These are phyloP conservation scores for Alternaria gansuensis DNA, from an alignment of 2,329 filamentous ascomycete species.

Conservation along the genomic window DNA sequence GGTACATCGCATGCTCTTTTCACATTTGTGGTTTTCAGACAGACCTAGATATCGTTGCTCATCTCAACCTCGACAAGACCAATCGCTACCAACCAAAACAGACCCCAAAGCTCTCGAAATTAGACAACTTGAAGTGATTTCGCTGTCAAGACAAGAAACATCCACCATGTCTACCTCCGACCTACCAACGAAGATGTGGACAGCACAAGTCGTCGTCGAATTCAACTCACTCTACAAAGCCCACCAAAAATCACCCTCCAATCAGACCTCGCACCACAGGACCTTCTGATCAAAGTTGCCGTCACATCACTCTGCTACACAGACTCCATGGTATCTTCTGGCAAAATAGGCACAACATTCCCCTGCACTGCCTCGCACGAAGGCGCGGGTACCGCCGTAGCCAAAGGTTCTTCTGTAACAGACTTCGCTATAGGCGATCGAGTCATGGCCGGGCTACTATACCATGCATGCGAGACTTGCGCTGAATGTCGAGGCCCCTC, in stretches of 20 bases:
- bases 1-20: background rate
- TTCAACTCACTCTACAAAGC: conserved; percentile 66
- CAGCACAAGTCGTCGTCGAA: conserved; percentile 60
- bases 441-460: background rate
- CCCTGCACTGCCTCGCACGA: conserved; percentile 60
- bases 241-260: conserved; percentile 60
- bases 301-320: conserved; percentile 71
- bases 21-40: too few relatives aligned
- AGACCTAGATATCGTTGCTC: background rate
- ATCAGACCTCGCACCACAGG: conserved; percentile 57
- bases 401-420: conserved; percentile 55
- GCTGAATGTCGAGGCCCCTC: background rate
- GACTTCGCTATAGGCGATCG: background rate
- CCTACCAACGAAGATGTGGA: conserved; percentile 59
- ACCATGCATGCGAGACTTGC: background rate
- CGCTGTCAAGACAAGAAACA: background rate
- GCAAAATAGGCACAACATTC: conserved; percentile 59
- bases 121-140: background rate
- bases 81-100: background rate
- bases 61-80: background rate
- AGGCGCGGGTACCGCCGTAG: conserved; percentile 64
- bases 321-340: conserved; percentile 64
- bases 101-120: background rate
- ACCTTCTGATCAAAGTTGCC: conserved; percentile 68
- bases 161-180: conserved; percentile 22